Evolutionary conservation across 768 basidiomycete genomes (phyloP), one percentile per base, ranked within the genome.

Genomic region (Serendipita sp.): DNA sequence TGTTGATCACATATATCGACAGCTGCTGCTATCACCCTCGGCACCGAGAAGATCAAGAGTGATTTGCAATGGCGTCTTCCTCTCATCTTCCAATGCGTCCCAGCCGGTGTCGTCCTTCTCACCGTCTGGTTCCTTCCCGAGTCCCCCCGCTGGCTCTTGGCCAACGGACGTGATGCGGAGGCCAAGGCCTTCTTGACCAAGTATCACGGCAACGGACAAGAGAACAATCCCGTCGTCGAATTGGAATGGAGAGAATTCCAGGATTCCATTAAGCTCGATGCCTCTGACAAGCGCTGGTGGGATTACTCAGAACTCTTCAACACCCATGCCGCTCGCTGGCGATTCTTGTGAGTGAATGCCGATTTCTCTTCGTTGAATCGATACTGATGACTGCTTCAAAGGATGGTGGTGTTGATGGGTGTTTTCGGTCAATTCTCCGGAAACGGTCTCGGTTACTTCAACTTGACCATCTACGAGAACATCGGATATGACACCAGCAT

Each of bases 351-450:
- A 65, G 81, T 22, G 70, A 81, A 60, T n/a, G n/a, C n/a, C n/a
- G n/a, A n/a, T n/a, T n/a, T n/a, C n/a, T n/a, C n/a, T n/a, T n/a
- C n/a, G n/a, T n/a, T n/a, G n/a, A n/a, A n/a, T n/a, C n/a, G n/a
- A n/a, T n/a, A n/a, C n/a, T n/a, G n/a, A n/a, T n/a, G n/a, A n/a
- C n/a, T n/a, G n/a, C n/a, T n/a, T n/a, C n/a, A n/a, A n/a, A 64
- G 63, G 38, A 66, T 65, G 62, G 67, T 69, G n/a, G 41, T 70
- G 16, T 61, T 69, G 61, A 71, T 72, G 62, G 78, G 77, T 16
- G 75, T 82, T 66, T 81, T 80, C 62, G 80, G 78, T 16, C 80
- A 81, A 74, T 80, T 79, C 75, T 77, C 79, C 50, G 79, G 81
- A 48, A 80, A 79, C 66, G 79, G 79, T 60, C 73, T 82, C 28